Evolutionary conservation across 371 early-diverging fungal species (phyloP).

Genomic region (Mucor saturninus): DNA sequence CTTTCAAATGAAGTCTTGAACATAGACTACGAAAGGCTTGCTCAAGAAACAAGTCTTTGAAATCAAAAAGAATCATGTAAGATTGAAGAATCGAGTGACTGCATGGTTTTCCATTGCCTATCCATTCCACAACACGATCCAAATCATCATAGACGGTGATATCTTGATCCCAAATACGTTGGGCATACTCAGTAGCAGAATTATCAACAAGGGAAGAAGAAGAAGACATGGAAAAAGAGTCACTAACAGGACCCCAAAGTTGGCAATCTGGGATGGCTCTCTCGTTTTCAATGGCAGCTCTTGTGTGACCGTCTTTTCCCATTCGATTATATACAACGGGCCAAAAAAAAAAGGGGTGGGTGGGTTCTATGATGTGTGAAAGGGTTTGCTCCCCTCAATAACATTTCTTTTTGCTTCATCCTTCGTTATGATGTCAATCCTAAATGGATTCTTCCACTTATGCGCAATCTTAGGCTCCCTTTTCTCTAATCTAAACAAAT

Average conservation of each 20-base stretch:
- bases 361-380: too few species aligned
- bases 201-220: slow-evolving; percentile 7
- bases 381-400: too few species aligned
- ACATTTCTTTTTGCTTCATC: too few species aligned
- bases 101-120: slow-evolving; percentile 50
- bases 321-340: too few species aligned
- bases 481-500: too few species aligned
- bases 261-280: background rate
- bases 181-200: slow-evolving; percentile 31
- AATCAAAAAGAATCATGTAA: slow-evolving; percentile 80
- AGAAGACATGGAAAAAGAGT: slow-evolving; percentile 18
- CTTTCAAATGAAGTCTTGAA: slow-evolving; percentile 72
- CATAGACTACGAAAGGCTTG: slow-evolving; percentile 76
- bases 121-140: slow-evolving; percentile 47
- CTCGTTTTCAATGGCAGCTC: slow-evolving; percentile 1
- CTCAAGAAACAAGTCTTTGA: slow-evolving; percentile 68
- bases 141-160: slow-evolving; percentile 38
- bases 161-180: slow-evolving; percentile 50
- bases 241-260: background rate
- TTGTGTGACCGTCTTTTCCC: slow-evolving; percentile 7
- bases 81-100: slow-evolving; percentile 58
- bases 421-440: too few species aligned
- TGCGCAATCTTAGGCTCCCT: too few species aligned
- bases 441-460: too few species aligned
- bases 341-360: too few species aligned